phyloP scores from a whole-genome alignment of 306 rosid genomes.

The Gleditsia sinensis region DNA sequence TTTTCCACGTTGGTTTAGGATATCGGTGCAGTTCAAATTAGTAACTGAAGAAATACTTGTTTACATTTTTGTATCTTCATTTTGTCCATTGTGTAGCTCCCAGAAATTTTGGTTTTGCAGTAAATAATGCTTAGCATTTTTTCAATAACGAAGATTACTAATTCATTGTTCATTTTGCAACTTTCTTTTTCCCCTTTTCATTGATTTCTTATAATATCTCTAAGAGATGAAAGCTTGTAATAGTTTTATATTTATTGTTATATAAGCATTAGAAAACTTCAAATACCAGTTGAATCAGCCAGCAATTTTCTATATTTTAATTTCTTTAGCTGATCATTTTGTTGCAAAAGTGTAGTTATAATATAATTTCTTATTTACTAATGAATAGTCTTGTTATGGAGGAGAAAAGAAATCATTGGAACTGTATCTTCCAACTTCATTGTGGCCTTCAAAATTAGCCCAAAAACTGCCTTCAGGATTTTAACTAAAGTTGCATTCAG shows the following conservation, averaged over 20 bases:
- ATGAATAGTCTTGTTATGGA: conserved; percentile 6
- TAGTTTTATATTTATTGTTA: background rate
- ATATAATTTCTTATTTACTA: background rate
- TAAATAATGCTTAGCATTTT: background rate
- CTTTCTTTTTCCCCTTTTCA: conserved; percentile 6
- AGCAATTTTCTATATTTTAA: background rate
- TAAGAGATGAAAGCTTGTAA: background rate
- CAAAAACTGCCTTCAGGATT: background rate
- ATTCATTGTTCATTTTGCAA: background rate
- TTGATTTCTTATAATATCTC: conserved; percentile 1
- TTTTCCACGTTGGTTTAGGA: background rate
- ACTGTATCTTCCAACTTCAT: background rate
- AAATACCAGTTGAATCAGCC: background rate
- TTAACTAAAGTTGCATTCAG: conserved; percentile 6
- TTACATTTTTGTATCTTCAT: conserved; percentile 1
- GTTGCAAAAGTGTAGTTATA: conserved; percentile 4
- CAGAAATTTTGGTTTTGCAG: conserved; percentile 1
- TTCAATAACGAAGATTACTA: background rate
- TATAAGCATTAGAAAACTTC: background rate
- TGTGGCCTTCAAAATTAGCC: conserved; percentile 10
- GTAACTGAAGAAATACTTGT: background rate
- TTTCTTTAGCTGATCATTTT: conserved; percentile 12
- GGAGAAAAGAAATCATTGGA: background rate
- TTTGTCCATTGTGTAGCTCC: conserved; percentile 20
- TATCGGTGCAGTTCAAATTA: background rate